Percentiles rank a stretch among this genome's conserved stretches.
Evolutionary conservation across 352 stramenopile species (phyloP).

Genomic region (Phytophthora nicotianae): DNA sequence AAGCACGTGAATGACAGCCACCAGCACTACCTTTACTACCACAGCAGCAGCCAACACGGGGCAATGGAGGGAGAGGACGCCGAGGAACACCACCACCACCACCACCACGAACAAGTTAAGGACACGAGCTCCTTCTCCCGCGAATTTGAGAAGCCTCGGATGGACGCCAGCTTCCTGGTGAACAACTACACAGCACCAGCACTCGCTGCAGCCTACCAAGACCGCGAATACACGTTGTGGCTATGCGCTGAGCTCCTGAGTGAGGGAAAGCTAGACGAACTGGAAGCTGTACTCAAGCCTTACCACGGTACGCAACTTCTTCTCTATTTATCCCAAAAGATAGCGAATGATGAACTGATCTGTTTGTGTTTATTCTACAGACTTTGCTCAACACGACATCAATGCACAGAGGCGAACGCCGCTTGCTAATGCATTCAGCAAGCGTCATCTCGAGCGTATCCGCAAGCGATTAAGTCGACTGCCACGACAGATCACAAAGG

Average conservation of each 20-base stretch:
- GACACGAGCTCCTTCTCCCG: conserved; percentile 52
- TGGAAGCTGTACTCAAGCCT: conserved; percentile 72
- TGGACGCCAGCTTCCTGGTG: conserved; percentile 88
- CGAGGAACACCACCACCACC: neutral
- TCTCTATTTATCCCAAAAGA: neutral
- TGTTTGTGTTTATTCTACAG: conserved; percentile 25
- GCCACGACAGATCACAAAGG: conserved; percentile 93
- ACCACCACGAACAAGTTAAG: conserved; percentile 16
- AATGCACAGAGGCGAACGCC: conserved; percentile 50
- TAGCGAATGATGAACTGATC: conserved; percentile 2
- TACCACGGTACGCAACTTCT: conserved; percentile 59
- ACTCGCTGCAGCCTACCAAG: conserved; percentile 94
- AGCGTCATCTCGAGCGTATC: conserved; percentile 91
- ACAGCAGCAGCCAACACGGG: conserved; percentile 33
- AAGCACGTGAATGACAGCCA: conserved; percentile 15
- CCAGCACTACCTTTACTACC: conserved; percentile 28
- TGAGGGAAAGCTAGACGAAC: conserved; percentile 76
- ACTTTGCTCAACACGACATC: conserved; percentile 51
- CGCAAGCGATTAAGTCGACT: conserved; percentile 95
- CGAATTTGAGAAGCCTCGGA: conserved; percentile 72
- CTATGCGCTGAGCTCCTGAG: conserved; percentile 76
- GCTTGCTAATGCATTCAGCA: conserved; percentile 78
- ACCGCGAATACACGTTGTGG: conserved; percentile 89
- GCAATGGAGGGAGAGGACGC: conserved; percentile 3
- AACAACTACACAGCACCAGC: conserved; percentile 97